phyloP scores from a whole-genome alignment of 148 eudicot species.

The Chenopodium formosanum region DNA sequence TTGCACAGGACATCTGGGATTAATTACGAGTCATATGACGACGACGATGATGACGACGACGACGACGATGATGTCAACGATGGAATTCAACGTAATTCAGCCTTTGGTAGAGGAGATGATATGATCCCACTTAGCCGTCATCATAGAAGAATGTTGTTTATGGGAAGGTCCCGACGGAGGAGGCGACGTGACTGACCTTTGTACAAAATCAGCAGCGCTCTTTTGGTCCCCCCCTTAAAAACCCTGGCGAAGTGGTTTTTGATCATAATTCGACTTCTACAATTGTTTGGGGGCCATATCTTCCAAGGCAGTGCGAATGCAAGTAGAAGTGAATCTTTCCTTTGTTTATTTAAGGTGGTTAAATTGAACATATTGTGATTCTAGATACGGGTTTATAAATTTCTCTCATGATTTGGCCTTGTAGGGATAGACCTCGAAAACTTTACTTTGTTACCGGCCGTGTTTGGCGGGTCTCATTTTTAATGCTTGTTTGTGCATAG shows the following conservation, averaged over 20 bases:
- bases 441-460: constrained; percentile 11
- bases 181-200: constrained; percentile 28
- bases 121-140: constrained; percentile 36
- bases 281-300: constrained; percentile 18
- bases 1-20: constrained; percentile 32
- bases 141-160: constrained; percentile 29
- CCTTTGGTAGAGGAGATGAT: constrained; percentile 27
- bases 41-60: constrained; percentile 22
- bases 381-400: constrained; percentile 24
- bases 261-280: constrained; percentile 7
- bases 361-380: constrained; percentile 21
- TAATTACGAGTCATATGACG: constrained; percentile 36
- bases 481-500: constrained; percentile 34
- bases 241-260: constrained; percentile 11
- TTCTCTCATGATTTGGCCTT: constrained; percentile 19
- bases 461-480: constrained; percentile 24
- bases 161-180: constrained; percentile 41
- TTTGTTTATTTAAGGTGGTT: constrained; percentile 20
- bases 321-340: constrained; percentile 12
- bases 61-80: constrained; percentile 23
- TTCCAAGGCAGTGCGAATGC: constrained; percentile 12
- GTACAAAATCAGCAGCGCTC: not conserved
- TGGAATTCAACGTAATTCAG: constrained; percentile 10
- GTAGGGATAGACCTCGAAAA: constrained; percentile 20
- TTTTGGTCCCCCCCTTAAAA: not conserved